Evolutionary conservation across 495 filamentous ascomycete species (phyloP).

Genomic region (Podospora pseudoanserina): DNA sequence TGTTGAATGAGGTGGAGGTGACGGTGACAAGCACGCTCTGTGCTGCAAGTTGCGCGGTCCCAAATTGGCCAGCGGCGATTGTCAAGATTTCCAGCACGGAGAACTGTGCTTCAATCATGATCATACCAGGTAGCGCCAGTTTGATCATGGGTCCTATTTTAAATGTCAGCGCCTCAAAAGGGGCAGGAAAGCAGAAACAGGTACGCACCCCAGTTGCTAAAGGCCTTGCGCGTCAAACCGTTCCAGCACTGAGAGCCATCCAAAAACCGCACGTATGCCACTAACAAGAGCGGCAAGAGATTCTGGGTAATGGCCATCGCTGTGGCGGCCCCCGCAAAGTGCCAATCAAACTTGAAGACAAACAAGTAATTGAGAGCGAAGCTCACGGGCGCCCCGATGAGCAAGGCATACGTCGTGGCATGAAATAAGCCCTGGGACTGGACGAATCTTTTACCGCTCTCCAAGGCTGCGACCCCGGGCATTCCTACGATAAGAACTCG

Average conservation of each 20-base stretch:
- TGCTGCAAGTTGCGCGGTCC: conserved; percentile 57
- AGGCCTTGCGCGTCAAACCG: conserved; percentile 65
- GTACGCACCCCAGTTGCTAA: conserved; percentile 68
- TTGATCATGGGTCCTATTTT: conserved; percentile 61
- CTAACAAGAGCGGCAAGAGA: conserved; percentile 70
- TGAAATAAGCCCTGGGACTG: conserved; percentile 70
- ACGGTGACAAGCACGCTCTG: conserved; percentile 49
- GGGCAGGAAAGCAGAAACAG: not conserved
- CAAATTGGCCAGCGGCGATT: conserved; percentile 62
- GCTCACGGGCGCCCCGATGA: conserved; percentile 65
- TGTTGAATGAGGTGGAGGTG: conserved; percentile 49
- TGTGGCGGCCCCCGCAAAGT: conserved; percentile 80
- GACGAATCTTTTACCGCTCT: conserved; percentile 66
- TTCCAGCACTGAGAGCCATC: conserved; percentile 82
- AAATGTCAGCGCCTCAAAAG: not conserved
- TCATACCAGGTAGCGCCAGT: conserved; percentile 72
- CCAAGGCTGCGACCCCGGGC: conserved; percentile 66
- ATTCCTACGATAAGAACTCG: conserved; percentile 61
- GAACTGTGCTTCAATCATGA: conserved; percentile 84
- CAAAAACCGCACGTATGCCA: conserved; percentile 72
- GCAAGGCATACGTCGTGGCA: conserved; percentile 62
- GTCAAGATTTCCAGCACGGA: conserved; percentile 72
- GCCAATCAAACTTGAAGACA: conserved; percentile 69
- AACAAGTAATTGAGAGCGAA: conserved; percentile 64
- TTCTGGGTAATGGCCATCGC: conserved; percentile 79